These are phyloP conservation scores for Ophiocordyceps camponoti-leonardi DNA, from an alignment of 2,329 filamentous ascomycete genomes.

Conservation along the genomic window DNA sequence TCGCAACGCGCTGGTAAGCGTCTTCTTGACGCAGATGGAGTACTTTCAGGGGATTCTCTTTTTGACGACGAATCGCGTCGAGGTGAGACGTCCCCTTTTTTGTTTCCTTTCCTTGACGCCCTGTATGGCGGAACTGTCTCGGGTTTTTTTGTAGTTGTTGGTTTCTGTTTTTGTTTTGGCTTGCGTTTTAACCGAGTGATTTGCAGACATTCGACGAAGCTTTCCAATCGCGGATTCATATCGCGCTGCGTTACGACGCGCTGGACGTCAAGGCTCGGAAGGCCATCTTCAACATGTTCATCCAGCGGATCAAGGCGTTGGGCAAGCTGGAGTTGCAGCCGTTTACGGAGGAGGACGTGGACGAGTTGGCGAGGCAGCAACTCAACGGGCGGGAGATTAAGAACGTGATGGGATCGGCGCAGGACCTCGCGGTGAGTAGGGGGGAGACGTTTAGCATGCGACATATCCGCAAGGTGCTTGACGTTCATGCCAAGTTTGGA, in stretches of 20 bases:
- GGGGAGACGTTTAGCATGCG: slow-evolving; percentile 54
- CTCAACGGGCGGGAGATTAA: slow-evolving; percentile 59
- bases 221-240: slow-evolving; percentile 76
- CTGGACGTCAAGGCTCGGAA: slow-evolving; percentile 56
- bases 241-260: slow-evolving; percentile 66
- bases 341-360: slow-evolving; percentile 52
- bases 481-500: slow-evolving; percentile 69
- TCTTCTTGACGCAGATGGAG: slow-evolving; percentile 73
- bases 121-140: no score
- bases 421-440: slow-evolving; percentile 67
- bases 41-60: slow-evolving; percentile 89
- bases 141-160: no score
- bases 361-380: slow-evolving; percentile 47
- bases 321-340: slow-evolving; percentile 42
- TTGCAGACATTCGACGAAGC: slow-evolving; percentile 68
- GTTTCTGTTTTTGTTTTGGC: no score
- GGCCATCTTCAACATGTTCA: slow-evolving; percentile 70
- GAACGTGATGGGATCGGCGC: slow-evolving; percentile 69
- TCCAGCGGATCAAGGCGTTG: slow-evolving; percentile 51
- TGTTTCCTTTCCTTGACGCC: no score
- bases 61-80: slow-evolving; percentile 74
- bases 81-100: slow-evolving; percentile 18
- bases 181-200: background rate
- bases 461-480: slow-evolving; percentile 69
- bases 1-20: slow-evolving; percentile 70